Conservation (phyloP, 169 alveolate genomes). For the Eimeria praecox region DNA sequence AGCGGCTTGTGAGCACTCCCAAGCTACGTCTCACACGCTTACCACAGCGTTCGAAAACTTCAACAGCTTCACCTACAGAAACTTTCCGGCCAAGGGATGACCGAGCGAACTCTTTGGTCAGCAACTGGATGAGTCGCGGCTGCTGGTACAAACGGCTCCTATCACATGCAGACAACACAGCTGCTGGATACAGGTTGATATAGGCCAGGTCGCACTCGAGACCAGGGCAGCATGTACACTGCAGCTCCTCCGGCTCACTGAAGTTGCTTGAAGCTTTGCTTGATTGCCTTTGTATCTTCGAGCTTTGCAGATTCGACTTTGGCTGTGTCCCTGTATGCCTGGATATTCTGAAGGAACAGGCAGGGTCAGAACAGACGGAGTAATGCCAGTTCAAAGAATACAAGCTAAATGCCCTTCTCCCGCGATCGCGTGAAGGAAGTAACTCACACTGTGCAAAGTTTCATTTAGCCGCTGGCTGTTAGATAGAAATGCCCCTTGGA, state of each 20-base stretch:
- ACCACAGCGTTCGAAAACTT: constrained; percentile 45
- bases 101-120: constrained; percentile 43
- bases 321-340: constrained; percentile 38
- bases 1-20: neutral
- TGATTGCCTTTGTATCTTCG: constrained; percentile 10
- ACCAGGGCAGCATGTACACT: neutral
- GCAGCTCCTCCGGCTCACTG: neutral
- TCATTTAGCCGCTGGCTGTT: constrained; percentile 45
- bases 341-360: constrained; percentile 2
- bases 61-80: constrained; percentile 19
- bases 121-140: constrained; percentile 38
- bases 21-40: neutral
- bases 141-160: constrained; percentile 69
- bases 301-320: constrained; percentile 22
- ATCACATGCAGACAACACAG: neutral
- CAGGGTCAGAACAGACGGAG: neutral
- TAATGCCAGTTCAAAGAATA: neutral
- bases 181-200: neutral
- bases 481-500: constrained; percentile 21
- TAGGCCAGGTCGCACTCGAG: neutral
- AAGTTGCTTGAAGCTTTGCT: constrained; percentile 36
- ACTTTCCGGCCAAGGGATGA: constrained; percentile 53
- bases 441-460: constrained; percentile 31
- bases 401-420: too few species aligned
- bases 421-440: neutral